Conservation (phyloP, 257 asterid genomes). For the Verbena officinalis region DNA sequence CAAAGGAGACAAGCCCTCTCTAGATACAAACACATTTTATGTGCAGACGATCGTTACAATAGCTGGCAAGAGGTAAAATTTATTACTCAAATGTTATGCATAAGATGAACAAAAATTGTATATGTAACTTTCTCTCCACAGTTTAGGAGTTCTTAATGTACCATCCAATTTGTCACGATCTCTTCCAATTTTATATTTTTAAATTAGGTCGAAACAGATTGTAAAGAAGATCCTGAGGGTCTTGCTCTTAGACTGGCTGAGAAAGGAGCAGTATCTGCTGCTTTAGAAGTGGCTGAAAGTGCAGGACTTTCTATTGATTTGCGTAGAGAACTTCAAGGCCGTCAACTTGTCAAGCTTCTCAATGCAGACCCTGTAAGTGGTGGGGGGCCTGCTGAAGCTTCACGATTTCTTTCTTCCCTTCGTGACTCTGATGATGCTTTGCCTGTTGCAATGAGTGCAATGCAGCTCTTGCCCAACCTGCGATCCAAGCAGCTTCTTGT, state of each 20-base stretch:
- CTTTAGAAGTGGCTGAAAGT: slow-evolving; percentile 94
- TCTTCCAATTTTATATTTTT: slow-evolving; percentile 19
- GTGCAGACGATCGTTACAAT: slow-evolving; percentile 83
- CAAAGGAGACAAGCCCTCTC: slow-evolving; percentile 83
- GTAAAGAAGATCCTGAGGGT: slow-evolving; percentile 98
- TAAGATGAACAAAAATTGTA: slow-evolving; percentile 22
- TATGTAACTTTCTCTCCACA: background rate
- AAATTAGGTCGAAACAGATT: slow-evolving; percentile 79
- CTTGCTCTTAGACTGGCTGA: slow-evolving; percentile 98
- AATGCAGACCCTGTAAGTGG: slow-evolving; percentile 94
- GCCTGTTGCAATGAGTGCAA: slow-evolving; percentile 98
- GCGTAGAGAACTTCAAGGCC: slow-evolving; percentile 98
- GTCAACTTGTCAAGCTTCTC: slow-evolving; percentile 98
- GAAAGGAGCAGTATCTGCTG: slow-evolving; percentile 96
- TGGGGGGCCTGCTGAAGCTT: slow-evolving; percentile 99
- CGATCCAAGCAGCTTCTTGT: slow-evolving; percentile 99
- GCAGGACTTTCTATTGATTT: slow-evolving; percentile 87
- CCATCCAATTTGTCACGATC: background rate
- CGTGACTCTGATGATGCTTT: slow-evolving; percentile 93
- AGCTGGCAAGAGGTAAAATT: slow-evolving; percentile 95
- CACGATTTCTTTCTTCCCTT: slow-evolving; percentile 91
- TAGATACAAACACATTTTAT: slow-evolving; percentile 86
- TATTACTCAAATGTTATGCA: slow-evolving; percentile 18
- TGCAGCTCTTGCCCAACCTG: slow-evolving; percentile 97
- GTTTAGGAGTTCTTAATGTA: slow-evolving; percentile 5